A percentile compares a stretch with the other conserved stretches of the same genome.
phyloP scores from a whole-genome alignment of 2,329 filamentous ascomycete genomes.

The Aspergillus sp. region DNA sequence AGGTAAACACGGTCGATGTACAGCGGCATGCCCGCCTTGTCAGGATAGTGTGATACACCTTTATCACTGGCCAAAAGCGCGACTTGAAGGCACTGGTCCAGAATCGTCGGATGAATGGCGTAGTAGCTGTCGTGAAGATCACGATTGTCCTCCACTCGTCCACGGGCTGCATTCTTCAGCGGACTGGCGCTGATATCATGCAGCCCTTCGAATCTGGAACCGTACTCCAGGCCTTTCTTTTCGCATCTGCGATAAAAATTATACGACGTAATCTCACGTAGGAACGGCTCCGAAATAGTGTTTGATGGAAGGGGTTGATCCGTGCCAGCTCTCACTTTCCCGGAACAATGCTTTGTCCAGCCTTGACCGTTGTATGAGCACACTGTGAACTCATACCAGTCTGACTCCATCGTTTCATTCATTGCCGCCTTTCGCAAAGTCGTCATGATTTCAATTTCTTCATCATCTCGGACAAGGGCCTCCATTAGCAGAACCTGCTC shows the following conservation, averaged over 20 bases:
- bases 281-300: background rate
- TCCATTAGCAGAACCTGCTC: background rate
- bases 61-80: constrained; percentile 5
- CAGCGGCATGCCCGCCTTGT: background rate
- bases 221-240: constrained; percentile 6
- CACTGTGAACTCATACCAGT: constrained; percentile 12
- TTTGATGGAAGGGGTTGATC: background rate
- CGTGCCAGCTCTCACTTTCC: background rate
- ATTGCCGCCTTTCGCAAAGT: background rate
- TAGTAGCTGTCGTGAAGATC: background rate
- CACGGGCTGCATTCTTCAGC: constrained; percentile 1
- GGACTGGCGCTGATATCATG: constrained; percentile 8
- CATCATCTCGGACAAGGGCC: background rate
- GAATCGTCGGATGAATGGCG: constrained; percentile 9
- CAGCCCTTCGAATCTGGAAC: constrained; percentile 5
- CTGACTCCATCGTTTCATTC: constrained; percentile 7
- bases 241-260: constrained; percentile 8
- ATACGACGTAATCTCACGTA: constrained; percentile 1
- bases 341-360: constrained; percentile 12
- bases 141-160: background rate
- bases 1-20: constrained; percentile 3
- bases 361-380: constrained; percentile 2
- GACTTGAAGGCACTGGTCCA: constrained; percentile 13
- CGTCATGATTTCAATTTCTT: constrained; percentile 2
- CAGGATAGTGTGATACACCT: constrained; percentile 3